Evolutionary conservation across 306 rosid genomes (phyloP), one percentile per base, ranked within the genome.

Genomic region (Quercus robur): DNA sequence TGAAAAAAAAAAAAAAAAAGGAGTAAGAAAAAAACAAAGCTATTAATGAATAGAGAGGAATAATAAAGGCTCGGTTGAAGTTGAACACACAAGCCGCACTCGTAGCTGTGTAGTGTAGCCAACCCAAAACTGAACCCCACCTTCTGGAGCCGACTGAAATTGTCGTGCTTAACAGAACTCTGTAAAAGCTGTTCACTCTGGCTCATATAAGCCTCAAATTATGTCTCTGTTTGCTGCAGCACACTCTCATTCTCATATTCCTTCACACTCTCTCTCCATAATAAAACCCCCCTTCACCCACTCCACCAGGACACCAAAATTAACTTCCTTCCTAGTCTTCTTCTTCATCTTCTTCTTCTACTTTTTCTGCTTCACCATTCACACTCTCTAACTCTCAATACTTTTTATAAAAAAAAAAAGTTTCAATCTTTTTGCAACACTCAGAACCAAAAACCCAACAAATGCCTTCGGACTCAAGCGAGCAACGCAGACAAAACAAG

Each of bases 161-260:
- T 92, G 93, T 92, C 93, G 85, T 89, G 93, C 94, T 85, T 81
- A 86, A 85, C 97, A 80, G 83, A 85, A 79, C 91, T 79, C 86
- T 84, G 91, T 21, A 78, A 91, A 94, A 88, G 93, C 91, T 91
- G 91, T 52, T 78, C 88, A 5, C 62, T 86, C 89, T 88, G 90
- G 30, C 82, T 89, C 93, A 84, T 81, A 85, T 89, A 89, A 76
- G 76, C 85, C 92, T 88, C 94, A 86, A 88, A 89, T 84, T 4
- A 64, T 81, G 83, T 85, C 82, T 77, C 78, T 75, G 57, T 78
- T 80, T 81, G 71, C 28, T 11, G 21, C 84, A 51, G 46, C 78
- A 61, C 44, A n/a, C 79, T 74, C 82, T 56, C 58, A 79, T 66
- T 74, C 82, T 56, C 58, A 79, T 66, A 79, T 73, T 73, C 84